These are phyloP conservation scores for Coemansia javaensis DNA, from an alignment of 192 early-diverging fungal genomes.

Conservation along the genomic window DNA sequence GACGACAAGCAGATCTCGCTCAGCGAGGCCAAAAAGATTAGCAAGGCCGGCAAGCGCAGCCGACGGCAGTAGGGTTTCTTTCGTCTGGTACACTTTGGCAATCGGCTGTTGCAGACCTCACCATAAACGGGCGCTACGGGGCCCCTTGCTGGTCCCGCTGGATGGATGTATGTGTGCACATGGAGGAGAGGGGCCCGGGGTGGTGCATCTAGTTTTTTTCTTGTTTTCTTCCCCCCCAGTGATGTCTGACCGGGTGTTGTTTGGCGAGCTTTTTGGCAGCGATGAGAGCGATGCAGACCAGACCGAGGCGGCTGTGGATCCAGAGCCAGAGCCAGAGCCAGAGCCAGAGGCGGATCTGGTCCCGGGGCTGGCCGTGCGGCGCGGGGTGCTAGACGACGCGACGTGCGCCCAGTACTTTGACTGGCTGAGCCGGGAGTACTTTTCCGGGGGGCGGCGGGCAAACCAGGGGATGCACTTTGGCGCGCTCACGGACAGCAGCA, in stretches of 20 bases:
- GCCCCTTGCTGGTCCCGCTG: too few species aligned
- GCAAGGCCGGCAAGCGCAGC: conserved; percentile 12
- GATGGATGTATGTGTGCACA: too few species aligned
- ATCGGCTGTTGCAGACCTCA: too few species aligned
- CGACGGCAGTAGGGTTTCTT: background rate
- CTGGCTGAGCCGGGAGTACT: conserved; percentile 32
- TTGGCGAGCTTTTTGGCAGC: conserved; percentile 17
- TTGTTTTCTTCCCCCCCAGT: too few species aligned
- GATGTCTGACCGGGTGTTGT: background rate
- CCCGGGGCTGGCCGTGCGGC: conserved; percentile 16
- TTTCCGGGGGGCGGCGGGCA: conserved; percentile 1
- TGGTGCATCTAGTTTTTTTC: too few species aligned
- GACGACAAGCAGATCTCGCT: conserved; percentile 50
- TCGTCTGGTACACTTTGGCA: too few species aligned
- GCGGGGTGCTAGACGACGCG: background rate
- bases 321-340: background rate
- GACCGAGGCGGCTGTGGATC: too few species aligned
- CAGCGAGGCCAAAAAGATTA: conserved; percentile 39
- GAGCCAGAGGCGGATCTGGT: conserved; percentile 1
- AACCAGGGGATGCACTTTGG: conserved; percentile 49
- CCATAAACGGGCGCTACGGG: too few species aligned
- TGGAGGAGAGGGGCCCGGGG: too few species aligned
- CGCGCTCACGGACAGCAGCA: conserved; percentile 1
- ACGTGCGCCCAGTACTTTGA: conserved; percentile 14
- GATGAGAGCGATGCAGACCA: too few species aligned